phyloP scores from a whole-genome alignment of 2,329 filamentous ascomycete species.

The Eutypa lata region DNA sequence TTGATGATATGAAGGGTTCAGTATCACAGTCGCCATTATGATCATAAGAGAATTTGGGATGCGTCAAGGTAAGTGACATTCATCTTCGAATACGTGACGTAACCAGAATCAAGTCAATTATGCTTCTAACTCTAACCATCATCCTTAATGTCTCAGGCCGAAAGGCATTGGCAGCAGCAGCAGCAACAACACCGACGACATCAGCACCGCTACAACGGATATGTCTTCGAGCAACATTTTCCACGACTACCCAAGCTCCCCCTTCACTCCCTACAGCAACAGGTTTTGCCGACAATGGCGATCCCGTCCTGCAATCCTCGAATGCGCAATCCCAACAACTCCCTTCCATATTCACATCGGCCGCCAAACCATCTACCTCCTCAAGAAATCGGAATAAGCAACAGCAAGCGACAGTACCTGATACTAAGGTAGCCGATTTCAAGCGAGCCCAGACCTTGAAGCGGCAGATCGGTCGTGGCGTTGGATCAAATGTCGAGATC shows the following conservation, averaged over 20 bases:
- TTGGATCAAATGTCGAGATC: conserved; percentile 48
- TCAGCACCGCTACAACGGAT: conserved; percentile 35
- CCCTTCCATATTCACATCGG: conserved; percentile 23
- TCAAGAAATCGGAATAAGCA: conserved; percentile 3
- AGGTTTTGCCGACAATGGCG: conserved; percentile 18
- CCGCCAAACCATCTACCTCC: conserved; percentile 9
- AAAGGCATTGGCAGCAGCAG: conserved; percentile 40
- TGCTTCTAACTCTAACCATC: too few relatives aligned
- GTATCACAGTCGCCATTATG: conserved; percentile 17
- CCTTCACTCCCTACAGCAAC: conserved; percentile 20
- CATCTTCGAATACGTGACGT: not conserved
- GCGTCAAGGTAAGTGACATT: conserved; percentile 23
- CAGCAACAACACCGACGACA: too few relatives aligned
- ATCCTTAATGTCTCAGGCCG: conserved; percentile 52
- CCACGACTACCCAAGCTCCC: conserved; percentile 17
- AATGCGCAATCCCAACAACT: conserved; percentile 11
- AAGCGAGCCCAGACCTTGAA: conserved; percentile 39
- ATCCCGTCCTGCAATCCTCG: conserved; percentile 13
- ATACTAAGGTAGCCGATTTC: conserved; percentile 34
- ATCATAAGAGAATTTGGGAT: conserved; percentile 31
- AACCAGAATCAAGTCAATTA: not conserved
- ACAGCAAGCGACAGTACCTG: conserved; percentile 15
- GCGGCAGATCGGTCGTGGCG: conserved; percentile 36
- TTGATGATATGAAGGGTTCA: not conserved
- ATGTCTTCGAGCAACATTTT: conserved; percentile 37